phyloP scores from a whole-genome alignment of 1,284 basidiomycete genomes.

The Hortiboletus rubellus region DNA sequence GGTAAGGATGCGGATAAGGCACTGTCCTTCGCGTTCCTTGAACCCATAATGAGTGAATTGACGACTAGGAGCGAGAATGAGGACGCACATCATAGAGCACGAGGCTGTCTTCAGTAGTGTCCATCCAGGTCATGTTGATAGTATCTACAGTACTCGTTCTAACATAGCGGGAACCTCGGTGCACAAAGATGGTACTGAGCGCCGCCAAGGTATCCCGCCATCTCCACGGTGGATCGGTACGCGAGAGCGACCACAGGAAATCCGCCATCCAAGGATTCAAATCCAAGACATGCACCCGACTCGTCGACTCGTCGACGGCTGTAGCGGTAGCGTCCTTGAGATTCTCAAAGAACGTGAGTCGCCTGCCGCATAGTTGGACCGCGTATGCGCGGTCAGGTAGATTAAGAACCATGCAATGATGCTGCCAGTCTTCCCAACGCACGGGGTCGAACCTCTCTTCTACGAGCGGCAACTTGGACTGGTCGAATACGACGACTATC shows the following conservation, averaged over 20 bases:
- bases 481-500: slow-evolving; percentile 32
- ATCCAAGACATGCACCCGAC: slow-evolving; percentile 34
- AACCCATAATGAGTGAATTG: slow-evolving; percentile 4
- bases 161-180: slow-evolving; percentile 28
- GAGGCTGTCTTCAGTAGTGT: slow-evolving; percentile 36
- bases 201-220: slow-evolving; percentile 30
- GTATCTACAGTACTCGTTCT: slow-evolving; percentile 35
- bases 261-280: slow-evolving; percentile 31
- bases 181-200: slow-evolving; percentile 32
- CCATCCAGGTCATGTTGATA: slow-evolving; percentile 36
- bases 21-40: slow-evolving; percentile 37
- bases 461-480: slow-evolving; percentile 22
- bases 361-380: slow-evolving; percentile 33
- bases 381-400: slow-evolving; percentile 34
- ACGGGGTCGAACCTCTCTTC: slow-evolving; percentile 22
- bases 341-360: slow-evolving; percentile 35
- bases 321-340: slow-evolving; percentile 13
- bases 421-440: slow-evolving; percentile 37
- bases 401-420: slow-evolving; percentile 35
- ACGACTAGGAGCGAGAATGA: neutral
- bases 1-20: slow-evolving; percentile 34
- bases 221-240: slow-evolving; percentile 31
- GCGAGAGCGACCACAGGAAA: slow-evolving; percentile 31
- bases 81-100: slow-evolving; percentile 33
- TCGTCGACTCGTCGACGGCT: slow-evolving; percentile 13